Evolutionary conservation across 2,329 filamentous ascomycete genomes (phyloP), one percentile per base, ranked within the genome.

Genomic region (Epichloe gansuensis): DNA sequence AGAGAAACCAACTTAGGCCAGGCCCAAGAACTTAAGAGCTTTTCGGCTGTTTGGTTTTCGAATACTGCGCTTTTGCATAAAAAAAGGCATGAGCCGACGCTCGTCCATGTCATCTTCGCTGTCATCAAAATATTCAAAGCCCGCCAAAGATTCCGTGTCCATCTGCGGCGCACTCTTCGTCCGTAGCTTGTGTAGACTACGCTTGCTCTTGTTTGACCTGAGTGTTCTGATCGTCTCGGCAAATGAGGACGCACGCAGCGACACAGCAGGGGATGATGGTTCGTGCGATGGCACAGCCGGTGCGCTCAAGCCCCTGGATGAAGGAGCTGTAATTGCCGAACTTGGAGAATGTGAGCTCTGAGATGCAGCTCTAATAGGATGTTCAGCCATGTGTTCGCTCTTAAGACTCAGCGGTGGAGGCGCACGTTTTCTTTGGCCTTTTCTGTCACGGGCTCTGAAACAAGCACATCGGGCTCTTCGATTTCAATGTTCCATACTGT

Each of bases 1-100:
- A 25, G 12, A 21, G 11, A 27, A 12, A 27, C 12, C 42, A 8
- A 3, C 25, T 59, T 58, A 74, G 11, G 70, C 69, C 44, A 78
- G 61, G 0, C 75, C 75, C 1, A 79, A 65, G 59, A 76, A 77
- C 60, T 75, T 77, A 50, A 78, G 67, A 6, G 76, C 76, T 60
- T 79, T 79, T 7, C 70, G 68, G 48, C 68, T 75, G 52, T 71
- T 73, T 2, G 66, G 69, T 60, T 70, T 72, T 15, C 62, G 65
- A 31, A 60, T 56, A 11, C 58, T 58, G 2, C 59, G 54, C 53
- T 66, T 70, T 51, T 64, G 64, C 60, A 71, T 60, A 39, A 71
- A 73, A 25, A 77, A 66, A 4, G 76, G 76, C 73, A 79, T 76
- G 35, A 79, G 69, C 41, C 74, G 67, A 35, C 73, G 69, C 60